Evolutionary conservation across 768 basidiomycete species (phyloP).

Genomic region (Baorangia bicolor): DNA sequence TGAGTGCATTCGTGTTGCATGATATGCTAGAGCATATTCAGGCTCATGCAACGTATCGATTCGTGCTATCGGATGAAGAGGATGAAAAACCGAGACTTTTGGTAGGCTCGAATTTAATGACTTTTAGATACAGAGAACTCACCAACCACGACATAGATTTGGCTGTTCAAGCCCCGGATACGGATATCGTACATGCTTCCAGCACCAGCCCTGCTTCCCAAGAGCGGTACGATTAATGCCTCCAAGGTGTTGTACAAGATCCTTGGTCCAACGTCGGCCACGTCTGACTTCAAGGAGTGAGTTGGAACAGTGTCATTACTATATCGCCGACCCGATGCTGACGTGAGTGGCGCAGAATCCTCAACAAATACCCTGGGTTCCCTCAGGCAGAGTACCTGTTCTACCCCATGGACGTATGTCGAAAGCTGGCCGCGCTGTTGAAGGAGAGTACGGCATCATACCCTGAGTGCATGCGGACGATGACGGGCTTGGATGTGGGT

Average conservation of each 20-base stretch:
- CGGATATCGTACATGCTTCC: constrained; percentile 70
- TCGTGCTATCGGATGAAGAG: constrained; percentile 86
- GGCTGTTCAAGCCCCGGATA: constrained; percentile 93
- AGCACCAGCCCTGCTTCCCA: constrained; percentile 54
- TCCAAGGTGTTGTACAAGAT: constrained; percentile 88
- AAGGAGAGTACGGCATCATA: constrained; percentile 77
- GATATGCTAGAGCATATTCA: constrained; percentile 91
- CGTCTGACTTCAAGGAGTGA: constrained; percentile 30
- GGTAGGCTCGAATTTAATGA: constrained; percentile 42
- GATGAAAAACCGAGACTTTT: constrained; percentile 75
- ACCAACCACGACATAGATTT: constrained; percentile 53
- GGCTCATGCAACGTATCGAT: constrained; percentile 92
- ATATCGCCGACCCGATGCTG: not conserved
- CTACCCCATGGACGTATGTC: constrained; percentile 80
- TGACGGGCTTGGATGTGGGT: constrained; percentile 82
- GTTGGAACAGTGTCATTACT: not conserved
- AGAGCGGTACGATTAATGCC: constrained; percentile 58
- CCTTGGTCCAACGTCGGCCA: constrained; percentile 56
- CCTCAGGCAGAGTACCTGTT: constrained; percentile 85
- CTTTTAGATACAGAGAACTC: not conserved
- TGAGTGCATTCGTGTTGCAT: constrained; percentile 87
- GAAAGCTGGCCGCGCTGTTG: constrained; percentile 64
- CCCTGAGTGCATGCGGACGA: constrained; percentile 69
- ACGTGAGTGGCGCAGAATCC: constrained; percentile 38
- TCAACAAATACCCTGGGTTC: constrained; percentile 76